These are phyloP conservation scores for Bryoerythrophyllum caledonicum DNA, from an alignment of 225 moss, liverwort and hornwort species.

Conservation along the genomic window DNA sequence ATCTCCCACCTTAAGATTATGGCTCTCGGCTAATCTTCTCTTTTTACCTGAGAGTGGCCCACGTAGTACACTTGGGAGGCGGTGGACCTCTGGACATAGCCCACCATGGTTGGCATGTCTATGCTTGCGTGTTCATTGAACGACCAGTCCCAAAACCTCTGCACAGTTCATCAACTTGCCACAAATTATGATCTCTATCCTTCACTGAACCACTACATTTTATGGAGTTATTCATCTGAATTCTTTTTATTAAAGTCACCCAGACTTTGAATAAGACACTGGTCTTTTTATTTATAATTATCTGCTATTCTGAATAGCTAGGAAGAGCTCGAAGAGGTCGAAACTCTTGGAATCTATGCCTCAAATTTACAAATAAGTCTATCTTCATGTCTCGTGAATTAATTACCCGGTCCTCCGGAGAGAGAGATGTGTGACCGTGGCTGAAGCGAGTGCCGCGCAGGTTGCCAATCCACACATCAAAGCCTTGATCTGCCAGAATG, in stretches of 20 bases:
- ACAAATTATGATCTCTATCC: neutral
- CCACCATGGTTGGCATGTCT: constrained; percentile 67
- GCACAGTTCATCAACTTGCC: constrained; percentile 8
- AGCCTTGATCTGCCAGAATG: constrained; percentile 45
- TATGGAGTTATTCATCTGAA: no score
- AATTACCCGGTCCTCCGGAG: constrained; percentile 24
- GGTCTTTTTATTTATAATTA: no score
- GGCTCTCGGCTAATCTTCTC: no score
- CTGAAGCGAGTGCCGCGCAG: constrained; percentile 39
- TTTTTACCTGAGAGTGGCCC: constrained; percentile 78
- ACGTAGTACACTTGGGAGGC: constrained; percentile 60
- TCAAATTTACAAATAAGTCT: neutral
- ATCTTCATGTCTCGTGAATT: neutral
- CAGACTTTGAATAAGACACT: no score
- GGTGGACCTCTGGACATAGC: constrained; percentile 49
- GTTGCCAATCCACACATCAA: constrained; percentile 59
- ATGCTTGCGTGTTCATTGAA: constrained; percentile 69
- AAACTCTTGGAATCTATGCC: no score
- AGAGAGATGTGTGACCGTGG: constrained; percentile 35
- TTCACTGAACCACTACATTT: no score
- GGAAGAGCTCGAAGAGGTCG: no score
- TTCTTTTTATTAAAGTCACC: no score
- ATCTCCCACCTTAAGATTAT: no score
- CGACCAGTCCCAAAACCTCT: constrained; percentile 58
- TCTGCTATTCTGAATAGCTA: no score